Conservation (phyloP, 768 basidiomycete genomes). For the Pholiota molesta region DNA sequence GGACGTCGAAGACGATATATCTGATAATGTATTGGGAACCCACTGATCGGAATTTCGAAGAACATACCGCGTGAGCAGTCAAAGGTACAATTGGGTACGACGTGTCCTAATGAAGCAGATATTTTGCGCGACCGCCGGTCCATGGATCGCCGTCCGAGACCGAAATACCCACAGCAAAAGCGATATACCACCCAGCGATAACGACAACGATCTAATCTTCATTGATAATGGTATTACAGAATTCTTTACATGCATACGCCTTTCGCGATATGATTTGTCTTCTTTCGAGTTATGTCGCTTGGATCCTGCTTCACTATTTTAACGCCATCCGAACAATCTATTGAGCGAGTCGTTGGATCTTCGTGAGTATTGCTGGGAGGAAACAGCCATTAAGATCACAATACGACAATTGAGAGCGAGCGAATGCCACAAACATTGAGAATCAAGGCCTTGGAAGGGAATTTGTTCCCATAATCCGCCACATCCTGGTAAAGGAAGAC, state of each 20-base stretch:
- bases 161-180: not conserved
- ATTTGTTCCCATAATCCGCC: conserved; percentile 85
- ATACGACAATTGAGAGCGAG: conserved; percentile 9
- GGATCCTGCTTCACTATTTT: not conserved
- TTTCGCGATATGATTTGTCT: conserved; percentile 10
- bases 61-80: conserved; percentile 17
- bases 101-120: conserved; percentile 16
- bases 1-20: not conserved
- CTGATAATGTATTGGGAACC: conserved; percentile 6
- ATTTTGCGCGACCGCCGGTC: conserved; percentile 14
- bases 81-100: conserved; percentile 5
- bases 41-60: conserved; percentile 1
- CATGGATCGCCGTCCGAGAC: not conserved
- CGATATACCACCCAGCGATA: not conserved
- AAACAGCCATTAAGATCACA: conserved; percentile 22
- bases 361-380: conserved; percentile 48
- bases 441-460: conserved; percentile 78
- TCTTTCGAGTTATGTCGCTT: conserved; percentile 1
- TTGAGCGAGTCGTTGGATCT: conserved; percentile 51
- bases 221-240: conserved; percentile 16
- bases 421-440: conserved; percentile 57
- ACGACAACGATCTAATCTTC: conserved; percentile 1
- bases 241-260: conserved; percentile 16
- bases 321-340: conserved; percentile 18
- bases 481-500: conserved; percentile 37